Conservation (phyloP, 2,329 filamentous ascomycete species). For the Phialocephala sp. region DNA sequence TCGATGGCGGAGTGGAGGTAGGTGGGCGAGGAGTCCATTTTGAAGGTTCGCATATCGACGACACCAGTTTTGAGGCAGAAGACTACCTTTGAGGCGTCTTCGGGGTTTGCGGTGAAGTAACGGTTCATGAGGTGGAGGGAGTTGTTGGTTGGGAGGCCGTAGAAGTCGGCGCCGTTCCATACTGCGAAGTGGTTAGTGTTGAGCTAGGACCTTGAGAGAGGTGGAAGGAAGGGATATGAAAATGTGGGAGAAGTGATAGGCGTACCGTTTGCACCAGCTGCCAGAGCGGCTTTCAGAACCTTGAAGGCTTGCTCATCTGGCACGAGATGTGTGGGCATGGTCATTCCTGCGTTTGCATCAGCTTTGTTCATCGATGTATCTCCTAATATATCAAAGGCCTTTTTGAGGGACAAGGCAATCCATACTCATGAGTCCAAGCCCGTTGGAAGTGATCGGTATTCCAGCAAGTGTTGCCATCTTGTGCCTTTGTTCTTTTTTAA, state of each 20-base stretch:
- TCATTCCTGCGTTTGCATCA: conserved; percentile 31
- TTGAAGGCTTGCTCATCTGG: conserved; percentile 56
- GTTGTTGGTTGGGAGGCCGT: conserved; percentile 63
- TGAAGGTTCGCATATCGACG: conserved; percentile 41
- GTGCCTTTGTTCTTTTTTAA: background rate
- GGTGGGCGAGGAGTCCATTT: conserved; percentile 56
- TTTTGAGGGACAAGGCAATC: background rate
- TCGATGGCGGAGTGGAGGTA: conserved; percentile 61
- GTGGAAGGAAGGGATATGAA: background rate
- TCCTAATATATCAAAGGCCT: no score
- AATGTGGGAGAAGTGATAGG: background rate
- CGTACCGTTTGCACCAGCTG: conserved; percentile 45
- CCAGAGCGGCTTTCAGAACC: conserved; percentile 59
- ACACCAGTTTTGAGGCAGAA: conserved; percentile 65
- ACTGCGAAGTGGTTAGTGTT: conserved; percentile 32
- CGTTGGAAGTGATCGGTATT: conserved; percentile 55
- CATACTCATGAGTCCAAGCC: conserved; percentile 56
- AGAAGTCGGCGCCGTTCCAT: conserved; percentile 70
- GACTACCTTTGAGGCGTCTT: conserved; percentile 65
- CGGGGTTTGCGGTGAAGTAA: conserved; percentile 68
- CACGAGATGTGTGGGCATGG: conserved; percentile 33
- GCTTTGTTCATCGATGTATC: no score
- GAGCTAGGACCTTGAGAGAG: background rate
- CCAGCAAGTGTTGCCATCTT: conserved; percentile 40
- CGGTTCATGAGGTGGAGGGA: conserved; percentile 62